phyloP scores from a whole-genome alignment of 2,329 filamentous ascomycete genomes.

The Fusarium brevicatenulatum region DNA sequence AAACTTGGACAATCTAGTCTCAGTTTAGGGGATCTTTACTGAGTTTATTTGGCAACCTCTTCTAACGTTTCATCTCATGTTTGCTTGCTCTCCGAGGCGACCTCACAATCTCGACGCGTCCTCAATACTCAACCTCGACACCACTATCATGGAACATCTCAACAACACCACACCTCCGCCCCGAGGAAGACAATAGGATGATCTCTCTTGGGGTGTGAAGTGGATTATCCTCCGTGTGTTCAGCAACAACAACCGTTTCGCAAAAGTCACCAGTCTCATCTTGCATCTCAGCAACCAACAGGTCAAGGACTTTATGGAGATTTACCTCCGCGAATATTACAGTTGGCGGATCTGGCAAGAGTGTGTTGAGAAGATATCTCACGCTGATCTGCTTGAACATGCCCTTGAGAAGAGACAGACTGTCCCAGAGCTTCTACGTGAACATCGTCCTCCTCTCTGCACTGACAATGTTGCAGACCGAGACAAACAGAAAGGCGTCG shows the following conservation, averaged over 20 bases:
- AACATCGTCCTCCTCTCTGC: slow-evolving; percentile 37
- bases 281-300: slow-evolving; percentile 37
- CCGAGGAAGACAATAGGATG: slow-evolving; percentile 31
- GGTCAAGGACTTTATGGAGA: slow-evolving; percentile 35
- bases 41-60: too few relatives aligned
- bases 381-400: slow-evolving; percentile 9
- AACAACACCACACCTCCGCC: background rate
- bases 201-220: slow-evolving; percentile 37
- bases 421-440: slow-evolving; percentile 17
- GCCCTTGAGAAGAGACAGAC: slow-evolving; percentile 14
- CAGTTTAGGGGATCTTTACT: too few relatives aligned
- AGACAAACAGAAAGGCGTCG: slow-evolving; percentile 24
- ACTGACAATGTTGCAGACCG: slow-evolving; percentile 36
- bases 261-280: slow-evolving; percentile 21
- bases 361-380: slow-evolving; percentile 15
- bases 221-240: slow-evolving; percentile 44
- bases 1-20: too few relatives aligned
- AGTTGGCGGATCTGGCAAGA: slow-evolving; percentile 37
- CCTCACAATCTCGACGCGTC: background rate
- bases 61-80: too few relatives aligned
- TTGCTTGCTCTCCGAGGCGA: too few relatives aligned
- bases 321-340: slow-evolving; percentile 35
- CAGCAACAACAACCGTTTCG: slow-evolving; percentile 31
- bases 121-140: background rate
- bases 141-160: background rate